Conservation (phyloP, 371 early-diverging fungal genomes). For the Rhizopus delemar region DNA sequence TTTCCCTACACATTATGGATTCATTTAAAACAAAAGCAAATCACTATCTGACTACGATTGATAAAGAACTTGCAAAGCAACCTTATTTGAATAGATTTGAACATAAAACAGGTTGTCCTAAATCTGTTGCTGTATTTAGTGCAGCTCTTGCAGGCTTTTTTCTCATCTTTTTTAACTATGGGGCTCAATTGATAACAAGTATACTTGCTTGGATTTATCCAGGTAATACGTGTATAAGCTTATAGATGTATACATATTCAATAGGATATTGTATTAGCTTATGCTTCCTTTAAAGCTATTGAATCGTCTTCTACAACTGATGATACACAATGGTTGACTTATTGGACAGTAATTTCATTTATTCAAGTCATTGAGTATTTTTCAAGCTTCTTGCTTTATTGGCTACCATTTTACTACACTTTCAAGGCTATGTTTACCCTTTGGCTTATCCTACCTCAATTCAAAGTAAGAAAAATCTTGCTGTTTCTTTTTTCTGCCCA, state of each 20-base stretch:
- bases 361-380: conserved; percentile 72
- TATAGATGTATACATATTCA: background rate
- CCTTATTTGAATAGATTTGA: conserved; percentile 67
- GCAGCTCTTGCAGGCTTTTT: conserved; percentile 56
- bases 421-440: conserved; percentile 72
- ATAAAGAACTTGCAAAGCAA: conserved; percentile 74
- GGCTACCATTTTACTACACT: conserved; percentile 78
- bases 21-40: background rate
- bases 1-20: conserved; percentile 1
- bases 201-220: conserved; percentile 89
- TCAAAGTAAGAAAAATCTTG: conserved; percentile 27
- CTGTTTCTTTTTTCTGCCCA: background rate
- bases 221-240: conserved; percentile 28
- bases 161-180: conserved; percentile 89
- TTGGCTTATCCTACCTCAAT: conserved; percentile 71
- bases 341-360: conserved; percentile 67
- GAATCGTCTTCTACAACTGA: conserved; percentile 62
- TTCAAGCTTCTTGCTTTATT: conserved; percentile 61
- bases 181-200: conserved; percentile 79
- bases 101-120: conserved; percentile 75
- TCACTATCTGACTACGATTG: conserved; percentile 52
- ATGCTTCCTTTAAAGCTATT: conserved; percentile 65
- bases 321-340: conserved; percentile 75
- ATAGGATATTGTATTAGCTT: conserved; percentile 13
- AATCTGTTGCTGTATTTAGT: conserved; percentile 76